phyloP scores from a whole-genome alignment of 2,329 filamentous ascomycete genomes.

The Aspergillus candidus region DNA sequence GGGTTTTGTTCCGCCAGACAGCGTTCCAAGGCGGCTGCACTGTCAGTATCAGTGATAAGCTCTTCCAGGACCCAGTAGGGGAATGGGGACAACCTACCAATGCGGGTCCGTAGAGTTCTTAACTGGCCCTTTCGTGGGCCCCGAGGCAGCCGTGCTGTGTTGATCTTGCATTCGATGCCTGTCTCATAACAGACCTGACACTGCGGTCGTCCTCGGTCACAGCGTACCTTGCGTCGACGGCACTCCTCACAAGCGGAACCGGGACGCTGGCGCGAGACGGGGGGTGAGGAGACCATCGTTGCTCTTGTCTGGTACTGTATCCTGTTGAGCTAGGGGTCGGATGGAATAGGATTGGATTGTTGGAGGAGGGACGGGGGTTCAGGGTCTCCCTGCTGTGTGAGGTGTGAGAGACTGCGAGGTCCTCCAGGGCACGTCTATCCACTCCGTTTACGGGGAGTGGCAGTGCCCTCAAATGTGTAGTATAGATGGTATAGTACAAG shows the following conservation, averaged over 20 bases:
- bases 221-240: constrained; percentile 24
- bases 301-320: too few relatives aligned
- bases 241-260: constrained; percentile 27
- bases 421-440: too few relatives aligned
- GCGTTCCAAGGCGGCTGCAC: constrained; percentile 21
- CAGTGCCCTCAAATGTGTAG: too few relatives aligned
- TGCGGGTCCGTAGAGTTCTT: constrained; percentile 22
- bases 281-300: constrained; percentile 9
- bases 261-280: constrained; percentile 21
- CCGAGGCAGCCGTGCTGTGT: constrained; percentile 19
- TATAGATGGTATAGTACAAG: too few relatives aligned
- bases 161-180: constrained; percentile 23
- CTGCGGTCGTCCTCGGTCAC: constrained; percentile 21
- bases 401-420: too few relatives aligned
- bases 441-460: too few relatives aligned
- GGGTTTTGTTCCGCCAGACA: constrained; percentile 23
- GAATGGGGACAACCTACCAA: constrained; percentile 14
- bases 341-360: too few relatives aligned
- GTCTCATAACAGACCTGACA: constrained; percentile 25
- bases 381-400: too few relatives aligned
- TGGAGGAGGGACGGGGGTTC: too few relatives aligned
- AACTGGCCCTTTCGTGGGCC: constrained; percentile 26
- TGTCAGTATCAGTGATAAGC: not conserved
- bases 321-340: too few relatives aligned
- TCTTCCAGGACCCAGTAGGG: not conserved